Percentiles rank a stretch among this genome's conserved stretches.
These are phyloP conservation scores for Mycena chlorophos DNA, from an alignment of 768 basidiomycete genomes.

Conservation along the genomic window DNA sequence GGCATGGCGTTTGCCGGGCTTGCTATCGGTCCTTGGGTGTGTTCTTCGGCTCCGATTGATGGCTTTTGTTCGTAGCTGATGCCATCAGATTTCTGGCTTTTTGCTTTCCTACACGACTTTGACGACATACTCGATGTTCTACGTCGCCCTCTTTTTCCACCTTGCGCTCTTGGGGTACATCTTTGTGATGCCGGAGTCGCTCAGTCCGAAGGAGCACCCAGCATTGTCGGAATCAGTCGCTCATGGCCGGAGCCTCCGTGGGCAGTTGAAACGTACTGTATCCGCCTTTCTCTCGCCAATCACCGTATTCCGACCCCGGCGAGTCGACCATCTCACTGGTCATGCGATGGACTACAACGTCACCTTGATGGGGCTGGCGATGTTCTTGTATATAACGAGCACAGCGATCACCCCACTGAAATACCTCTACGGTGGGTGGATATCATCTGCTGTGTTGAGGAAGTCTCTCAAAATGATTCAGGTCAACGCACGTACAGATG, in stretches of 20 bases:
- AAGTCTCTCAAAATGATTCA: background rate
- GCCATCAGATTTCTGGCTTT: conserved; percentile 44
- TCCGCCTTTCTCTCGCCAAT: conserved; percentile 62
- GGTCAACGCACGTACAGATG: conserved; percentile 51
- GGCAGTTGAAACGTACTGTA: conserved; percentile 30
- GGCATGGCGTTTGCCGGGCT: conserved; percentile 80
- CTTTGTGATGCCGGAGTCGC: conserved; percentile 57
- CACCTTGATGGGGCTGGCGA: conserved; percentile 60
- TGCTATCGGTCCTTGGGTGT: conserved; percentile 74
- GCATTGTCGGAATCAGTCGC: conserved; percentile 25
- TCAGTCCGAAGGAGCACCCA: conserved; percentile 30
- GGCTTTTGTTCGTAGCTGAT: background rate
- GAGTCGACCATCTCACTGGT: conserved; percentile 36
- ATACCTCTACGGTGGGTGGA: conserved; percentile 74
- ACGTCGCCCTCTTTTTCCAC: conserved; percentile 43
- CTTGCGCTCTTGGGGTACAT: conserved; percentile 38
- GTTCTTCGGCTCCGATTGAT: conserved; percentile 31
- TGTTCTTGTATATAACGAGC: conserved; percentile 67
- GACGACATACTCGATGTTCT: conserved; percentile 52
- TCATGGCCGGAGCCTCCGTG: background rate
- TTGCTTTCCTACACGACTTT: conserved; percentile 61
- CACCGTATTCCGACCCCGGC: conserved; percentile 64
- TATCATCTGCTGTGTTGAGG: background rate
- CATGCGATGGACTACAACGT: conserved; percentile 70
- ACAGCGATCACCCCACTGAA: conserved; percentile 72